Percentiles rank a stretch among this genome's conserved stretches.
These are phyloP conservation scores for Avicennia marina DNA, from an alignment of 257 asterid species.

Conservation along the genomic window DNA sequence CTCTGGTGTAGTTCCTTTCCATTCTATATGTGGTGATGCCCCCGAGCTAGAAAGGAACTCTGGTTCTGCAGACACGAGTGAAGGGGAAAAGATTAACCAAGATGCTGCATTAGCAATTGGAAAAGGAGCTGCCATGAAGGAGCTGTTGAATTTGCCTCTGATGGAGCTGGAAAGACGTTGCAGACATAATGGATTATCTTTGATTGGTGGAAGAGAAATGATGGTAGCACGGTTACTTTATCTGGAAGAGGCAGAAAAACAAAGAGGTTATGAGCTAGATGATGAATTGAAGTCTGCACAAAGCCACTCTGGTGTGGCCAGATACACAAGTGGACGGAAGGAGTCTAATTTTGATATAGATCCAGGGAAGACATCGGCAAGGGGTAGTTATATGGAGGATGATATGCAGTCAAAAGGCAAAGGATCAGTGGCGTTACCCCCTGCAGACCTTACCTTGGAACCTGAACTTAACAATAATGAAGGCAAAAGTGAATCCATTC, in stretches of 20 bases:
- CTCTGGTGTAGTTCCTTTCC: slow-evolving; percentile 76
- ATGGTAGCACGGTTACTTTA: slow-evolving; percentile 92
- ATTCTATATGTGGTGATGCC: slow-evolving; percentile 87
- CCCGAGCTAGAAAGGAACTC: slow-evolving; percentile 70
- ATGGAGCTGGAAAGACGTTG: slow-evolving; percentile 87
- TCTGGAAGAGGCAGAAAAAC: slow-evolving; percentile 91
- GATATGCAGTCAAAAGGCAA: slow-evolving; percentile 40
- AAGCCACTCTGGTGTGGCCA: slow-evolving; percentile 53
- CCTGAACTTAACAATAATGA: slow-evolving; percentile 35
- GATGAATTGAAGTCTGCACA: slow-evolving; percentile 58
- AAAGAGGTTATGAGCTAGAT: slow-evolving; percentile 68
- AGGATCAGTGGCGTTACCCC: slow-evolving; percentile 29
- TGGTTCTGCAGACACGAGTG: slow-evolving; percentile 43
- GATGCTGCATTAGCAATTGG: slow-evolving; percentile 94
- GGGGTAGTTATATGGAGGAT: slow-evolving; percentile 44
- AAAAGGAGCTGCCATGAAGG: slow-evolving; percentile 88
- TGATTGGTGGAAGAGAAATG: slow-evolving; percentile 88
- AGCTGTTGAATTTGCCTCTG: slow-evolving; percentile 67
- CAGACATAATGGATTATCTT: slow-evolving; percentile 83
- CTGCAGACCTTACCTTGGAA: slow-evolving; percentile 29
- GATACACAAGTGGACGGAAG: slow-evolving; percentile 39
- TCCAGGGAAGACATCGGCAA: slow-evolving; percentile 30
- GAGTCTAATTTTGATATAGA: slow-evolving; percentile 48
- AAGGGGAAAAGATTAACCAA: slow-evolving; percentile 49
- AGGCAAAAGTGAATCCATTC: slow-evolving; percentile 48